Evolutionary conservation across 192 early-diverging fungal genomes (phyloP).

Genomic region (Dispira simplex): DNA sequence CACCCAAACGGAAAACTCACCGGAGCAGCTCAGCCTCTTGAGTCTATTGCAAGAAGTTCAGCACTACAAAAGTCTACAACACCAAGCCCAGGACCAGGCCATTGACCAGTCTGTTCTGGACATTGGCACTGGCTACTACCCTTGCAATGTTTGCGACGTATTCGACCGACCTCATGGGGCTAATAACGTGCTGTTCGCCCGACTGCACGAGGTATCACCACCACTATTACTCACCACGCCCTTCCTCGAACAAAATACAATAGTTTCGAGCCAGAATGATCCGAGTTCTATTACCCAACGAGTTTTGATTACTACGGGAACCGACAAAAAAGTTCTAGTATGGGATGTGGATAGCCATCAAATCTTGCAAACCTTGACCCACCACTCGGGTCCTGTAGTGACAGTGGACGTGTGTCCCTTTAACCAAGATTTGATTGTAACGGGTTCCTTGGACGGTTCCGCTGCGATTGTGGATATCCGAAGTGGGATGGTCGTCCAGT

Average conservation of each 20-base stretch:
- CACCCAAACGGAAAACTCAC: not conserved
- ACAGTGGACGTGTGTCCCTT: not conserved
- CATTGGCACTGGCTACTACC: not conserved
- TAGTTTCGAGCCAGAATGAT: not conserved
- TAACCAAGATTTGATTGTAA: not conserved
- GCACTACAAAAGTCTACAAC: not conserved
- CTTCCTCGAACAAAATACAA: not conserved
- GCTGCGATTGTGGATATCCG: not conserved
- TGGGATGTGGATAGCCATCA: not conserved
- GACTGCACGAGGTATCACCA: not conserved
- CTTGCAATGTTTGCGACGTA: not conserved
- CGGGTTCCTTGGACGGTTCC: constrained; percentile 4
- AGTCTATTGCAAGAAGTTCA: not conserved
- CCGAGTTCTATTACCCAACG: not conserved
- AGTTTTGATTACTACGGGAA: not conserved
- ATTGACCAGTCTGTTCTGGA: not conserved
- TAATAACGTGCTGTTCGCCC: not conserved
- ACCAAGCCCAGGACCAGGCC: not conserved
- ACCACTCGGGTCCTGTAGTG: not conserved
- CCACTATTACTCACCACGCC: not conserved
- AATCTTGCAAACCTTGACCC: not conserved
- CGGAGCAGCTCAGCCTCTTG: not conserved
- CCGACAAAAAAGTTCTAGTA: not conserved
- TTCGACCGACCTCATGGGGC: not conserved
- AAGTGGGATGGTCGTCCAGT: not conserved